Evolutionary conservation across 2,329 filamentous ascomycete species (phyloP).

Genomic region (Hymenoscyphus linearis): DNA sequence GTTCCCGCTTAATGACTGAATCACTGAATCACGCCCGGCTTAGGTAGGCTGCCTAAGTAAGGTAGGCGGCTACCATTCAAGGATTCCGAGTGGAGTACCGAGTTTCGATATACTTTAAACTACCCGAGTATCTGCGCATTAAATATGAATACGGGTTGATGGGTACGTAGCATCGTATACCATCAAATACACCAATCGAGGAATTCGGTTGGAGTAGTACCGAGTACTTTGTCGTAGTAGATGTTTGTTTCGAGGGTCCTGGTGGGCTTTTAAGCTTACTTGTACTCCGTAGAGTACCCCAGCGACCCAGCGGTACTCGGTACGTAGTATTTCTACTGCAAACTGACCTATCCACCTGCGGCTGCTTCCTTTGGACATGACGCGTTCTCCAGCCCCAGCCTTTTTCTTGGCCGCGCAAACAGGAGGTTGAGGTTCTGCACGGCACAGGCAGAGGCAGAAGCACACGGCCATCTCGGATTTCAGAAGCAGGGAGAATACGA

Average conservation of each 20-base stretch:
- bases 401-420: background rate
- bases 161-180: too few species aligned
- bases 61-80: background rate
- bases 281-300: background rate
- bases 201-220: background rate
- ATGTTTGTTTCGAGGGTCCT: too few species aligned
- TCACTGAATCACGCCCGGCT: too few species aligned
- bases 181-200: background rate
- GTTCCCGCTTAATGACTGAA: background rate
- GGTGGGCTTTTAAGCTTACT: background rate
- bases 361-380: background rate
- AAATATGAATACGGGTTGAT: background rate
- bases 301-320: too few species aligned
- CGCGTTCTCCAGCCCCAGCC: background rate
- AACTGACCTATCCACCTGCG: background rate
- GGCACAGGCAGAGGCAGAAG: background rate
- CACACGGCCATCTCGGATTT: background rate
- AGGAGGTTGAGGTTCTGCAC: background rate
- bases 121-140: too few species aligned
- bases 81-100: background rate
- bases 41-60: too few species aligned
- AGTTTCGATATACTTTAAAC: too few species aligned
- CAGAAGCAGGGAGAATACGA: background rate
- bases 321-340: too few species aligned
- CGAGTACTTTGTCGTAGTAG: background rate